Base-by-base conservation (phyloP, 2,329 filamentous ascomycete genomes). In the Botrytis galanthina region DNA sequence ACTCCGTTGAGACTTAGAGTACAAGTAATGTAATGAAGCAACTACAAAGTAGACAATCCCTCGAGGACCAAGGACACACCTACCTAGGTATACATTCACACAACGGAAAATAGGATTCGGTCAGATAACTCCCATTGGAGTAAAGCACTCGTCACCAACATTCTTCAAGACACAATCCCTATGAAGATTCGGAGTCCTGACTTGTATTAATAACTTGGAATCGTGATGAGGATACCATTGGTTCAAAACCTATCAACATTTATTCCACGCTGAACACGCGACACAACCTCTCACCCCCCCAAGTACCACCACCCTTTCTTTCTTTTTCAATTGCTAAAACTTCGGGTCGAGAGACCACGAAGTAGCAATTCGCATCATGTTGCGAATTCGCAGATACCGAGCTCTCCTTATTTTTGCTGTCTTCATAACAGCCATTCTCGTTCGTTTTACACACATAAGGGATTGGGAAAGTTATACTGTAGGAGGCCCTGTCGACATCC, bases 311-410 rank as follows among this genome's bases (percentile, higher is more conserved):
- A 57, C 70, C 5, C 46, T 35, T 6, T 44, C 48, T 16, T 6
- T 57, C 46, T 14, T 51, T 44, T 26, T 9, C 60, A 71, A 42
- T 67, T 66, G 44, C 35, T 42, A 14, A 29, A 71, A 18, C 44
- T 54, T 66, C 70, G 35, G 70, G 60, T 71, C 48, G 70, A 71
- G 63, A 68, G 70, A 63, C 71, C 70, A 66, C 46, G 60, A 51
- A 66, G 35, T 29, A 57, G 60, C 70, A 51, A 57, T 62, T 66
- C 62, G 74, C 76, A 77, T 78, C 78, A 89, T 91, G 86, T 81
- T 88, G 73, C 87, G 90, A 70, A 85, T 87, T 75, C 83, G 90
- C 78, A 85, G 89, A 80, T 91, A 91, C 79, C 87, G 90, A 74
- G 84, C 90, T 73, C 89, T 91, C 68, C 70, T 78, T 35, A 60